Conservation (phyloP, 228 moss, liverwort and hornwort genomes). For the Sphagnum fallax region DNA sequence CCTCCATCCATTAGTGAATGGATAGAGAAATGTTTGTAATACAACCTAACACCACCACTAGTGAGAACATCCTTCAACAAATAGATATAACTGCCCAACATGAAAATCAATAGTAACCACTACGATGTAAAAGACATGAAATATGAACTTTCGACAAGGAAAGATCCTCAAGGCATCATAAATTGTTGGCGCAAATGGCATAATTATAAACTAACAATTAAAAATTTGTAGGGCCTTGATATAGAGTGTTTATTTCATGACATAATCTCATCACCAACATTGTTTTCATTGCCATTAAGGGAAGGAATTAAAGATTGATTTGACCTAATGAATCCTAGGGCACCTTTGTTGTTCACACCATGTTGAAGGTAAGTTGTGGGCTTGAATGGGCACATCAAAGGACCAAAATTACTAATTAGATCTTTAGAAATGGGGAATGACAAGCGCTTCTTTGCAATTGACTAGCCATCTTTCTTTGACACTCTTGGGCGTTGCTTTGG, state of each 20-base stretch:
- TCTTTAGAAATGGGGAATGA: conserved; percentile 66
- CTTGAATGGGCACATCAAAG: conserved; percentile 48
- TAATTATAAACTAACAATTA: no score
- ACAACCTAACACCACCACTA: no score
- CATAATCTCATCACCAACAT: conserved; percentile 44
- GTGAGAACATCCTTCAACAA: no score
- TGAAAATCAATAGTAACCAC: no score
- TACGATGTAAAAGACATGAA: no score
- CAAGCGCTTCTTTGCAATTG: conserved; percentile 60
- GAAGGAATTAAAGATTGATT: conserved; percentile 58
- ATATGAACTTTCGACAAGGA: no score
- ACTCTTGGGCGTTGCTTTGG: conserved; percentile 89
- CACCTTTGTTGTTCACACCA: conserved; percentile 67
- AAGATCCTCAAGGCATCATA: no score
- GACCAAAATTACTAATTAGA: conserved; percentile 22
- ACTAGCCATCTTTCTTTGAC: conserved; percentile 64
- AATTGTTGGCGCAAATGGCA: no score
- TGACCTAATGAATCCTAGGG: conserved; percentile 31
- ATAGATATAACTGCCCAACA: no score
- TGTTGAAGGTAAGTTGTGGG: conserved; percentile 63
- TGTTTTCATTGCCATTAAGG: conserved; percentile 38
- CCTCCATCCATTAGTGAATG: no score
- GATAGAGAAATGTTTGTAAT: no score
- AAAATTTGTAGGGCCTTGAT: no score
- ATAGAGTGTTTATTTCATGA: neutral